Evolutionary conservation across 179 eudicot species (phyloP), one percentile per base, ranked within the genome.

Genomic region (Corrigiola litoralis): DNA sequence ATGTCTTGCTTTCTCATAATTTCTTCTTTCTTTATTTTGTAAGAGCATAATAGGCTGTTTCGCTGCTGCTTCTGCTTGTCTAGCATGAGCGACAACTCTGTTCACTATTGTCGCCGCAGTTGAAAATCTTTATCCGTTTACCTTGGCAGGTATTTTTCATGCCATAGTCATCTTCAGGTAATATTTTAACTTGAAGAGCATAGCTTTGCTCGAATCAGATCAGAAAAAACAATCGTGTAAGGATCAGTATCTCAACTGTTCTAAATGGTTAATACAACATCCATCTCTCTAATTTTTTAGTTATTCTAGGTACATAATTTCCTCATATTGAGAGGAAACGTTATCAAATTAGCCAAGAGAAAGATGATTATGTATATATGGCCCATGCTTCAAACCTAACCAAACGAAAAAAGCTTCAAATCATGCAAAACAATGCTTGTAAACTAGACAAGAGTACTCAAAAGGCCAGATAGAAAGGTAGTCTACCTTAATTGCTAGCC

Each of bases 361-460:
- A 17, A 61, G 31, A 47, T 18, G 14, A 57, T 23, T 53, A 68
- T 48, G 61, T 24, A 32, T 37, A 50, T 18, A 25, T 55, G 63
- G 13, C 12, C 47, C 63, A 41, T 74, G 70, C 61, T 74, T 74
- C 78, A 69, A 63, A 74, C 67, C 74, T 69, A 74, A 74, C 61
- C 49, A 53, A 70, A 70, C 55, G 25, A 0, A 32, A 41, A 50
- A 33, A 27, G 58, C 10, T 21, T n/a, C 7, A 55, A 33, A 55
- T 63, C 38, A 62, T 40, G 48, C 61, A 57, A 64, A 25, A 69
- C 63, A 51, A 63, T 58, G 74, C 78, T 75, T 75, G 70, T 18
- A 64, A 55, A 69, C 63, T 71, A 69, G 69, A 58, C 74, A 74
- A 69, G 28, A 56, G 51, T 21, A 51, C 67, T 24, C 23, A 41